Base-by-base conservation (phyloP, 2,329 filamentous ascomycete genomes). In the Penicillium sp. region DNA sequence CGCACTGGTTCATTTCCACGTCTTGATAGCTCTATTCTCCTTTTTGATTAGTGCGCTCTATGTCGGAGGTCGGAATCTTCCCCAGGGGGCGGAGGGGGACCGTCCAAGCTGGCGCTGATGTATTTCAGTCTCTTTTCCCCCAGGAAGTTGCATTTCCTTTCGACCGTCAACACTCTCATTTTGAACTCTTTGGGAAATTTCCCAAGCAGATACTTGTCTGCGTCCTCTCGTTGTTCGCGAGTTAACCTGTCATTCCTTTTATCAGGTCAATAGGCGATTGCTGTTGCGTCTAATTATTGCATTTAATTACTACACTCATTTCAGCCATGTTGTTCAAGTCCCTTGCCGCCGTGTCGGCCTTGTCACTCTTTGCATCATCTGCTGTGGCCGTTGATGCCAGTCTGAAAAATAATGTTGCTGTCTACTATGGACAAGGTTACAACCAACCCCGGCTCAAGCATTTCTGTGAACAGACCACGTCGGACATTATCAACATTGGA, bases 401-500 rank as follows among this genome's bases (percentile, higher is more conserved):
- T 46, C 69, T 74, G 9, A 78, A 74, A 51, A 74, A 71, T 38
- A 83, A 83, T 62, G 72, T 83, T 45, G 81, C 75, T 24, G 73
- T 82, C 43, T 84, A 84, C 70, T 84, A 78, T 74, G 78, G 83
- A 46, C 81, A 85, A 75, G 82, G 82, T 57, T 56, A 67, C 14
- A 53, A 73, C 53, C 82, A 85, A 61, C 68, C 72, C 22, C 72
- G 78, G 18, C 73, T 85, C 22, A 69, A 74, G 35, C 72, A 80
- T 48, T 80, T 81, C 61, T 85, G 83, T 69, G 64, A 75, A 37
- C 79, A 83, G 51, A 70, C 76, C 0, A 76, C 73, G 32, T 68
- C 82, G 55, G 82, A 85, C 59, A 80, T 85, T 47, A 81, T 85
- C 66, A 81, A 79, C 57, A 69, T 85, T 56, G 81, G 73, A 4